Evolutionary conservation across 768 basidiomycete genomes (phyloP).

Genomic region (Inosperma sp.): DNA sequence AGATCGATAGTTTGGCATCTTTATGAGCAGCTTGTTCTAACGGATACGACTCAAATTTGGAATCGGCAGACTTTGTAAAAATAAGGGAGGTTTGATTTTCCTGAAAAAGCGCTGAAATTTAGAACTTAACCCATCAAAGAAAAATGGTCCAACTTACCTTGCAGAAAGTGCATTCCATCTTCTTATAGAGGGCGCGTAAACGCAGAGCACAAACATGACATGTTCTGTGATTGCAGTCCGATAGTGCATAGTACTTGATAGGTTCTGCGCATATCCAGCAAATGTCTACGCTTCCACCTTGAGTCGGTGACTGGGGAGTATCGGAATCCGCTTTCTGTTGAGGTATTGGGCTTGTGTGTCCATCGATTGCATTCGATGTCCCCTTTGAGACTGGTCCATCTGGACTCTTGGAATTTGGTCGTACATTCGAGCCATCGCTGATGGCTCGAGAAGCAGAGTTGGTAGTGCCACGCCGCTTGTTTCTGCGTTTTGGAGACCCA

Average conservation of each 20-base stretch:
- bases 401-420: no score
- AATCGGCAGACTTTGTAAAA: slow-evolving; percentile 64
- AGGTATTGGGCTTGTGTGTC: no score
- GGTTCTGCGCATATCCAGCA: slow-evolving; percentile 97
- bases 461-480: no score
- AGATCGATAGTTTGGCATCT: slow-evolving; percentile 69
- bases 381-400: no score
- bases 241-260: slow-evolving; percentile 83
- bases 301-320: no score
- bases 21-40: slow-evolving; percentile 56
- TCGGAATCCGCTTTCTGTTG: no score
- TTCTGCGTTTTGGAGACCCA: no score
- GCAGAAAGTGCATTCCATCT: slow-evolving; percentile 91
- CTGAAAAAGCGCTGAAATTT: slow-evolving; percentile 31
- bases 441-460: no score
- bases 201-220: slow-evolving; percentile 93
- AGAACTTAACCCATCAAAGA: neutral
- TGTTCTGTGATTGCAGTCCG: slow-evolving; percentile 89
- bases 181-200: slow-evolving; percentile 89
- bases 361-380: no score
- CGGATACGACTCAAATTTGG: slow-evolving; percentile 54
- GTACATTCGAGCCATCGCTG: no score
- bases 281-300: slow-evolving; percentile 38
- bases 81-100: slow-evolving; percentile 71
- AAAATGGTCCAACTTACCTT: slow-evolving; percentile 52